Base-by-base conservation (phyloP, 1,284 basidiomycete species). In the Marasmius tenuissimus region DNA sequence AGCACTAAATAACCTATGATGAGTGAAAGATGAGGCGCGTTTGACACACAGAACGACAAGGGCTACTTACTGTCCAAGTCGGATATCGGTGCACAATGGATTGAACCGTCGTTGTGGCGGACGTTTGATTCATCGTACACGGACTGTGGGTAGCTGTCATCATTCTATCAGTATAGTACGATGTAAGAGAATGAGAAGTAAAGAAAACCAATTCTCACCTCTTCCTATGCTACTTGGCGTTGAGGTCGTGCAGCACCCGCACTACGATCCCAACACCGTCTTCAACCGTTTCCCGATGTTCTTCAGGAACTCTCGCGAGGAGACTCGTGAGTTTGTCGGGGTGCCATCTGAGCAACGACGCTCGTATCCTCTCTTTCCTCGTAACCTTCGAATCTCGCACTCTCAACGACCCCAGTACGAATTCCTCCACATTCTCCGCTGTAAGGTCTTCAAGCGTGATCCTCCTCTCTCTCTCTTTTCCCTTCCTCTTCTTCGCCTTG, bases 291-390 rank as follows among this genome's bases (percentile, higher is more conserved):
- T 80, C 78, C 64, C 74, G 65, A 61, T 92, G 88, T 14, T 76
- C 75, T 16, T 80, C 78, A 8, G 75, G 74, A 4, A 89, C 83
- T 18, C 83, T 77, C 11, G 71, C 69, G 27, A 91, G 70, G 3
- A 89, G 68, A 1, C 74, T 66, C 7, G 81, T 79, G 65, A 88
- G 79, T 71, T 91, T 87, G 72, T 92, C 91, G 0, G 90, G 89
- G 72, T 92, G 91, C 85, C 89, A 92, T 4, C 85, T 78, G 57
- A 90, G 72, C 37, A 92, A 73, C 0, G 87, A 84, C 57, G 77
- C 78, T 18, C 88, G 79, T 9, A 90, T 75, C 27, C 83, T 76
- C 55, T 87, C 86, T 70, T 79, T 82, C 64, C 70, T 76, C 27
- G 81, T 80, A 48, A 76, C 73, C 0, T 66, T 77, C 49, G 75